Base-by-base conservation (phyloP, 768 basidiomycete species). In the Gloeostereum incarnatum region DNA sequence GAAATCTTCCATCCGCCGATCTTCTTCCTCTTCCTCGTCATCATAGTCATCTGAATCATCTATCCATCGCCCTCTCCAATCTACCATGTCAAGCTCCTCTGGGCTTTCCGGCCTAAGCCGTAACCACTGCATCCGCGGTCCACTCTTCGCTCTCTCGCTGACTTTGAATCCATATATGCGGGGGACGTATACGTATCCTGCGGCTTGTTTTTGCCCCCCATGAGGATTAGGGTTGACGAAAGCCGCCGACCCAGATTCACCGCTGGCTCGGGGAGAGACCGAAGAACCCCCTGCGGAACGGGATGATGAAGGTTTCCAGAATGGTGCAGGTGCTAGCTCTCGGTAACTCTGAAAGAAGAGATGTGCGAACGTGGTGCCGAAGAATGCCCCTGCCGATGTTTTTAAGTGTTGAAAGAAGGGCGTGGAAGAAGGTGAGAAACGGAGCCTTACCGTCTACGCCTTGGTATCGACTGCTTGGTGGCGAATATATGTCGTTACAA, bases 141-240 rank as follows among this genome's bases (percentile, higher is more conserved):
- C 96, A 49, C 78, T 87, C 57, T 90, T 86, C 8, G 96, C 91
- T 36, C 88, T 69, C 57, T 99, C 96, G 54, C 84, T 92, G 19
- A 99, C 94, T 61, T 84, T 88, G 72, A 99, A 99, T 0, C 96
- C 96, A 50, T 98, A 98, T 53, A 99, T 94, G 57, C 84, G 75
- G 4, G 93, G 88, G 11, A 79, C 71, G 54, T 99, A 98, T 10
- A 97, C 76, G 55, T 81, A 78, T 4, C 88, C 89, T 20, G 78
- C 74, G 2, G 92, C 86, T 29, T 77, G 77, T 59, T 91, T 92
- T 60, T 94, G 90, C 0, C 88, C 88, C 7, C 88, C 88, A 45
- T 89, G 73, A 1, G 81, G 78, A 56, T 93, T 92, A 2, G 92
- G 91, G 53, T 94, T 96, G 20, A 77, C 68, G 49, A 91, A 88